Evolutionary conservation across 768 basidiomycete genomes (phyloP).

Genomic region (Auricularia auricula-judae): DNA sequence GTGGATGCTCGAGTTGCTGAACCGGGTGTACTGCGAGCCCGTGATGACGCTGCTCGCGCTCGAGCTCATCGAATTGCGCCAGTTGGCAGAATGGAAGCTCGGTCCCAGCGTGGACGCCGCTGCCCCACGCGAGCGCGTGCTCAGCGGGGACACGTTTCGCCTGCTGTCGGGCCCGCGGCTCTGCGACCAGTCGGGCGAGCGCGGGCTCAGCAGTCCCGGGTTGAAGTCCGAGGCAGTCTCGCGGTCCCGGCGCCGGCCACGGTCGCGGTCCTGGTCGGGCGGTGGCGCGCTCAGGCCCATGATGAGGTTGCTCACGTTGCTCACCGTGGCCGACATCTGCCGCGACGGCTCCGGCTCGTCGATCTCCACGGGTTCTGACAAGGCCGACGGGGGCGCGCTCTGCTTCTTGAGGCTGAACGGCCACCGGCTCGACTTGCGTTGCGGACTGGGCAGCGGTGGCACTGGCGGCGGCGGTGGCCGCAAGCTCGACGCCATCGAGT

Average conservation of each 20-base stretch:
- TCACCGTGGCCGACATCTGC: slow-evolving; percentile 56
- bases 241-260: not conserved
- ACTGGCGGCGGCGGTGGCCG: not conserved
- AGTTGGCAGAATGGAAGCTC: slow-evolving; percentile 56
- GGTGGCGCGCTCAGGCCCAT: slow-evolving; percentile 52
- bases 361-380: slow-evolving; percentile 2
- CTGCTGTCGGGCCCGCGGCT: slow-evolving; percentile 9
- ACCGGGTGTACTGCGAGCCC: slow-evolving; percentile 64
- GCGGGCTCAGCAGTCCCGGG: not conserved
- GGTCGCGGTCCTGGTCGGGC: slow-evolving; percentile 1
- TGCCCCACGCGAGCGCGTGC: slow-evolving; percentile 29
- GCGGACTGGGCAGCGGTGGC: not conserved
- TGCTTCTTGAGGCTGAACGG: not conserved
- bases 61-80: slow-evolving; percentile 70
- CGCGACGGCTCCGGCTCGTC: slow-evolving; percentile 6
- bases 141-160: slow-evolving; percentile 51
- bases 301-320: slow-evolving; percentile 64
- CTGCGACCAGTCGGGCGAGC: not conserved
- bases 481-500: not conserved
- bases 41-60: slow-evolving; percentile 58
- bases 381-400: not conserved
- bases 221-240: not conserved
- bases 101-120: slow-evolving; percentile 40
- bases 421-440: not conserved
- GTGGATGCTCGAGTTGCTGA: slow-evolving; percentile 62